Evolutionary conservation across 805 yeast species (phyloP), one percentile per base, ranked within the genome.

Genomic region (Wickerhamiella sorbophila): DNA sequence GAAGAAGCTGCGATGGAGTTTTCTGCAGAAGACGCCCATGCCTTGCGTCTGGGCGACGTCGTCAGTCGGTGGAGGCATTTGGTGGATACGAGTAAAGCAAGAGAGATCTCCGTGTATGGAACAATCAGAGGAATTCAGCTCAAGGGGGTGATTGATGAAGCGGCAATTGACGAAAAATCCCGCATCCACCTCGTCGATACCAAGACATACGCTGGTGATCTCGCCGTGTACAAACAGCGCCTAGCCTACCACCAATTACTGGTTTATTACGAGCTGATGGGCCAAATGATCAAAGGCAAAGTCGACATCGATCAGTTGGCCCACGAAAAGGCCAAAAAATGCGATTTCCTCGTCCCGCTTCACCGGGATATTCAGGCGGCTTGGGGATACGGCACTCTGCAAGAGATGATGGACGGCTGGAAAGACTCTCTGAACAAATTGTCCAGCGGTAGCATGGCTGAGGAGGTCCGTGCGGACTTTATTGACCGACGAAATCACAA

Each of bases 161-260:
- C 54, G 15, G 39, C 26, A 2, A 15, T 41, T 14, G 18, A 33
- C 14, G 36, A n/a, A 4, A 41, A 45, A n/a, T 37, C 44, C 16
- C 35, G 38, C 15, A 14, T 52, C 31, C 42, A 39, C 17, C 44
- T 59, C 8, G 41, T 44, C 6, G 64, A 59, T 20, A 57, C 61
- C 9, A 59, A 59, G 38, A 53, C 62, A 15, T 40, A 50, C 5
- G 4, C 31, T 1, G 18, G 29, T 15, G 33, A 17, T 14, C 35
- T 36, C 1, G 36, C 42, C n/a, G 22, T 26, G 5, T 40, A 43
- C 18, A 53, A 53, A 38, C 41, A 48, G 38, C 47, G 53, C 3
- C 44, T 55, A 4, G 64, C 64, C 3, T 56, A 51, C 36, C 64
- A 59, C 39, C 64, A 59, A 44, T 41, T 57, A n/a, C 44, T 55